Evolutionary conservation across 306 rosid species (phyloP), one percentile per base, ranked within the genome.

Genomic region (Quercus rubra): DNA sequence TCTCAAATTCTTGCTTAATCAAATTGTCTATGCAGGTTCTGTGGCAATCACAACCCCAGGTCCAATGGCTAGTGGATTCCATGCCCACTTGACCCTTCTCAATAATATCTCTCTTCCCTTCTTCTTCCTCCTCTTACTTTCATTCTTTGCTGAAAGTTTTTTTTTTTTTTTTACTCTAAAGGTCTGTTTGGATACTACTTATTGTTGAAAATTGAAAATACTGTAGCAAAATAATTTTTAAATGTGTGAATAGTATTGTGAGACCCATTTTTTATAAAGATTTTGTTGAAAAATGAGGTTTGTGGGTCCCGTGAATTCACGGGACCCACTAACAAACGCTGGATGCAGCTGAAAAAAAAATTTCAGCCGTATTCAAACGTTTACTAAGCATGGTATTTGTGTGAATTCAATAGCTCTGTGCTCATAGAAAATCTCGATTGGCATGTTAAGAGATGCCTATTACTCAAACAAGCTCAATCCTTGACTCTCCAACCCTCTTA

Each of bases 61-160:
- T 77, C 91, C 25, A 75, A 92, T 74, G 87, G 76, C 82, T 89
- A 84, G 81, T 91, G 97, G 98, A 79, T 95, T 31, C 89, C 85
- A 12, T 95, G 98, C 83, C 98, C 99, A 30, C 58, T 95, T 23
- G 99, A 93, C 85, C 89, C 96, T 73, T 92, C 98, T 20, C 98
- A 90, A 94, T 90, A 89, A 76, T 33, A 33, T 35, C 38, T 19
- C 23, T 59, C 76, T 73, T 23, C 67, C n/a, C 33, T 52, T 80
- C 61, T 13, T 61, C 27, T 54, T 43, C 51, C 12, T 27, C 52
- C 23, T 10, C 76, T 25, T n/a, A 17, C 4, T 43, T 28, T 55
- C 11, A 11, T 52, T 64, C 20, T 35, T 20, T 18, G 78, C 27
- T 23, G 15, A 41, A 31, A 33, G 3, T 74, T 3, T 33, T 33